A percentile compares a stretch with the other conserved stretches of the same genome.
Conservation (phyloP, 139 green algal species). For the Pleodorina starrii region DNA sequence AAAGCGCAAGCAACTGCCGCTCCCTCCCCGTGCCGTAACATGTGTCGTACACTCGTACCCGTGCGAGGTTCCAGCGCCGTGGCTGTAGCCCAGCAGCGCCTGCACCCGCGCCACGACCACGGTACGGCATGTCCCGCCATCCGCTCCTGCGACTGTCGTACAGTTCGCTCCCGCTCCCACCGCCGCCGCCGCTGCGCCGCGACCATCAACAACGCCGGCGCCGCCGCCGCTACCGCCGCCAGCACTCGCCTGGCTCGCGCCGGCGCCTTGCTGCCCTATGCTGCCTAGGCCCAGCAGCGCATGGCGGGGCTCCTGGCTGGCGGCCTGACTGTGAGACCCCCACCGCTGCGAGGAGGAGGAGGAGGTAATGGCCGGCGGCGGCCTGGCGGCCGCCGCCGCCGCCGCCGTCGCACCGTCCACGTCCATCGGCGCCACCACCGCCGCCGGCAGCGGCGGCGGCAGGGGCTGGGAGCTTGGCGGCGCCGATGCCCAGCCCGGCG, state of each 20-base stretch:
- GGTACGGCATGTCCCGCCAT: neutral
- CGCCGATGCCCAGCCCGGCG: neutral
- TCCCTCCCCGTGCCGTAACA: too few relatives aligned
- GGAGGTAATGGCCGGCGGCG: neutral
- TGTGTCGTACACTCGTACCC: too few relatives aligned
- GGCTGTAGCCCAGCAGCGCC: slow-evolving; percentile 2
- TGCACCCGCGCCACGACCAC: slow-evolving; percentile 12
- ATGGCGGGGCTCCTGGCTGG: neutral
- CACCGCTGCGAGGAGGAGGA: neutral
- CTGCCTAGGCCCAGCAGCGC: slow-evolving; percentile 1
- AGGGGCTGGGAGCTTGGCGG: neutral
- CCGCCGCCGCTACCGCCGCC: neutral
- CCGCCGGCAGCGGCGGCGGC: neutral
- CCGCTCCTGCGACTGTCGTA: neutral
- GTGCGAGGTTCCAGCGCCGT: neutral
- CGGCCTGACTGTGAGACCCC: neutral
- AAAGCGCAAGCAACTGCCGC: too few relatives aligned
- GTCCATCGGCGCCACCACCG: neutral
- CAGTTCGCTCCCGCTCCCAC: neutral
- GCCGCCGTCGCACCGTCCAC: neutral
- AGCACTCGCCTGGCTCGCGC: neutral
- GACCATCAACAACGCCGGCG: neutral
- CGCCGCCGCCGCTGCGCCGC: neutral
- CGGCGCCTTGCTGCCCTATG: neutral
- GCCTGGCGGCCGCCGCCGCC: neutral